Conservation (phyloP, 331 rosid species). For the Prunus yedoensis region DNA sequence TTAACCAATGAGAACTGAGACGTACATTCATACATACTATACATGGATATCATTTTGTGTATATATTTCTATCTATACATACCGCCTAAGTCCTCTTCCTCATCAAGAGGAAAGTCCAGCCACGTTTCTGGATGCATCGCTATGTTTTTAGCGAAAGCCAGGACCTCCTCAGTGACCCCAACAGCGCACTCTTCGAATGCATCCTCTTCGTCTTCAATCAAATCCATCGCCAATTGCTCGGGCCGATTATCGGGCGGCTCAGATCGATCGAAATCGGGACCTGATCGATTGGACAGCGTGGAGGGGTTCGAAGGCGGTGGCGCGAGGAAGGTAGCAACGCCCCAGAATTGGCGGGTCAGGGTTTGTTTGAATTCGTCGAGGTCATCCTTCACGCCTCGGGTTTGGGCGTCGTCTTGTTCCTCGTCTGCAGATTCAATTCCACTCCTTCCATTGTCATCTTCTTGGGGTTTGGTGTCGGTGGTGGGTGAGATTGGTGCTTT, state of each 20-base stretch:
- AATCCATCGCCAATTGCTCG: constrained; percentile 25
- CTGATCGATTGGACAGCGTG: constrained; percentile 23
- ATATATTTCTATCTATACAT: constrained; percentile 9
- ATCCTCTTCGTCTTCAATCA: constrained; percentile 30
- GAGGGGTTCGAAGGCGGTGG: constrained; percentile 57
- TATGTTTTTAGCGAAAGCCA: constrained; percentile 61
- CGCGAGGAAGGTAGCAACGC: constrained; percentile 78
- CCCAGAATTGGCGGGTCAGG: constrained; percentile 90
- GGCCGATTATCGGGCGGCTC: constrained; percentile 23
- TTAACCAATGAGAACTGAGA: not conserved
- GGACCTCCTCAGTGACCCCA: constrained; percentile 62
- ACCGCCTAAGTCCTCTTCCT: constrained; percentile 87
- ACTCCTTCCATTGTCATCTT: not conserved
- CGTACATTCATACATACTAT: not conserved
- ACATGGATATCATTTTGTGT: not conserved
- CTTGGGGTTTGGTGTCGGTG: constrained; percentile 10
- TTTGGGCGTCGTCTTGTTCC: constrained; percentile 31
- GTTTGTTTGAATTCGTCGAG: constrained; percentile 73
- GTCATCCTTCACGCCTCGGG: constrained; percentile 80
- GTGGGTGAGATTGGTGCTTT: constrained; percentile 31
- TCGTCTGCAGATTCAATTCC: constrained; percentile 19
- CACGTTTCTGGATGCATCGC: constrained; percentile 99
- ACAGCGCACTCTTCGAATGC: constrained; percentile 40
- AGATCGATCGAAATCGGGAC: constrained; percentile 26
- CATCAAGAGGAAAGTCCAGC: constrained; percentile 93